These are phyloP conservation scores for Pestalotiopsis sp. DNA, from an alignment of 2,329 filamentous ascomycete genomes.

Conservation along the genomic window DNA sequence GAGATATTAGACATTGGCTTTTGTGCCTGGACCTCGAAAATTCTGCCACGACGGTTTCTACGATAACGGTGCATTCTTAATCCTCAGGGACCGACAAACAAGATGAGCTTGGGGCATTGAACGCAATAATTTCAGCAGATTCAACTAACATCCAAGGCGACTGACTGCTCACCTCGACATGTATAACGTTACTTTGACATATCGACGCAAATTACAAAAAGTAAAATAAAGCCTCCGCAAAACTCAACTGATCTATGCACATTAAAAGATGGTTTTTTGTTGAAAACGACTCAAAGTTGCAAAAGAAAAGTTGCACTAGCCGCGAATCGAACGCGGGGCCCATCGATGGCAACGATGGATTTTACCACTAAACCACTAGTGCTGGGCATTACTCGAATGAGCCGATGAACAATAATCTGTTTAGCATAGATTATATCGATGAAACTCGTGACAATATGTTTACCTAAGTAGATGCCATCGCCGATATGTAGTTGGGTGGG, in stretches of 20 bases:
- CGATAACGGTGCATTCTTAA: not conserved
- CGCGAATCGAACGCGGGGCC: slow-evolving; percentile 50
- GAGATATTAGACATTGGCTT: not conserved
- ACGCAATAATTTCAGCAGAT: too few relatives aligned
- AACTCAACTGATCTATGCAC: not conserved
- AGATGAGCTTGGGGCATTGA: not conserved
- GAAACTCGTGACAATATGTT: not conserved
- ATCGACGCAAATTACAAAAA: too few relatives aligned
- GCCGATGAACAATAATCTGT: not conserved
- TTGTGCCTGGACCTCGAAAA: not conserved
- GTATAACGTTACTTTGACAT: too few relatives aligned
- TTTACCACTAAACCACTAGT: slow-evolving; percentile 55
- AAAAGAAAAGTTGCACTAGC: slow-evolving; percentile 22
- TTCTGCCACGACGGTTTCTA: not conserved
- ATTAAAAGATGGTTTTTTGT: not conserved
- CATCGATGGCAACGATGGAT: slow-evolving; percentile 57
- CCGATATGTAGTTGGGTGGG: not conserved
- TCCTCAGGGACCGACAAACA: not conserved
- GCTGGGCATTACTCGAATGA: slow-evolving; percentile 14
- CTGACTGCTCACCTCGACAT: too few relatives aligned
- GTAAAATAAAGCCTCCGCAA: too few relatives aligned
- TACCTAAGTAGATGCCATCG: not conserved
- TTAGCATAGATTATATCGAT: not conserved
- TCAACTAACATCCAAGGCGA: too few relatives aligned
- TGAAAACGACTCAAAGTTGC: not conserved